Evolutionary conservation across 2,329 filamentous ascomycete genomes (phyloP).

Genomic region (Aspergillus texensis): DNA sequence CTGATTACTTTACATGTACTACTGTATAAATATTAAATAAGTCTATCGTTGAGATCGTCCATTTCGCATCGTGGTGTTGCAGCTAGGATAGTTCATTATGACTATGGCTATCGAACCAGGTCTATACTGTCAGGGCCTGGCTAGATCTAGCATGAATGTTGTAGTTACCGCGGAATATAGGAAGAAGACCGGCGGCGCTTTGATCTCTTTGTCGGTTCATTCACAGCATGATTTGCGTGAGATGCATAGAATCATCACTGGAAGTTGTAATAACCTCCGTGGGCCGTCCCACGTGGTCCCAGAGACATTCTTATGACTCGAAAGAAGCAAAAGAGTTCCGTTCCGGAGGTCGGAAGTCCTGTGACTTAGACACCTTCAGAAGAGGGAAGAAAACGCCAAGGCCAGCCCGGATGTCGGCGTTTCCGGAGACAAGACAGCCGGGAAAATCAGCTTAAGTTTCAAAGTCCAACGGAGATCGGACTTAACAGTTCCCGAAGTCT

Average conservation of each 20-base stretch:
- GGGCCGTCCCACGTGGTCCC: neutral
- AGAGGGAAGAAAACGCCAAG: constrained; percentile 1
- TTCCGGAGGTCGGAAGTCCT: neutral
- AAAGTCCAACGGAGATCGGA: constrained; percentile 19
- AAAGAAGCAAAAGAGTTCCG: neutral
- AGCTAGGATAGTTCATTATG: neutral
- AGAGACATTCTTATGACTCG: neutral
- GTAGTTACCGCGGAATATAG: neutral
- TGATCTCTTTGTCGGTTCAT: neutral
- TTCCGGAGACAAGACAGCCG: constrained; percentile 2
- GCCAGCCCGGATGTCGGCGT: neutral
- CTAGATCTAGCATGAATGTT: neutral
- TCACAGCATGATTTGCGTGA: neutral
- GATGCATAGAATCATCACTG: neutral
- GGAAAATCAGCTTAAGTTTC: constrained; percentile 1
- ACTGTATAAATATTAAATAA: constrained; percentile 2
- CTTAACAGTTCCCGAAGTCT: constrained; percentile 17
- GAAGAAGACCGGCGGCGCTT: no score
- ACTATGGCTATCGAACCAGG: neutral
- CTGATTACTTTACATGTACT: constrained; percentile 37
- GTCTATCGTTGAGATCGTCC: constrained; percentile 7
- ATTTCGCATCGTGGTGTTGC: neutral
- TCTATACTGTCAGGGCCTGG: neutral
- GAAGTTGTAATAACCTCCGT: constrained; percentile 1
- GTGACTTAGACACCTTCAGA: neutral